Base-by-base conservation (phyloP, 2,329 filamentous ascomycete species). In the Davidsoniella australis region DNA sequence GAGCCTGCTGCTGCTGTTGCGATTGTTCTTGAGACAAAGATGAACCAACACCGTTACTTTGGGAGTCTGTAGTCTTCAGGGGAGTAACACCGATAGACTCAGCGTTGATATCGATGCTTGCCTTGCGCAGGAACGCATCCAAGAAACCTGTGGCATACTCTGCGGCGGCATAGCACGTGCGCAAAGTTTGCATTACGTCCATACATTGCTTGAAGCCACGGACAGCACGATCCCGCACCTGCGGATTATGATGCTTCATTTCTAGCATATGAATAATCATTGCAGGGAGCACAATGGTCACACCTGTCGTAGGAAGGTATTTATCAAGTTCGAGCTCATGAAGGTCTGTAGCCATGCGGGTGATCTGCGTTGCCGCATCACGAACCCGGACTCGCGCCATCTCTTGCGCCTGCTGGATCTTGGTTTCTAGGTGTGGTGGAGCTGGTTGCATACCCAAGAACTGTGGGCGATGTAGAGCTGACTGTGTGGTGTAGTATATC, bases 101-200 rank as follows among this genome's bases (percentile, higher is more conserved):
- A 12, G 56, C 56, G 46, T 65, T 74, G 38, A 86, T 69, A 50
- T 84, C 78, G 54, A 91, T 87, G 50, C 84, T 79, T 7, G 85
- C 85, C 66, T 94, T 93, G 54, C 84, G 80, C 54, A 94, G 82
- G 1, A 87, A 86, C 1, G 87, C 86, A 61, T 94, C 85, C n/a
- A 95, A 72, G 67, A 95, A 95, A 2, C 85, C 85, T 1, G 85
- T 89, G n/a, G 86, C 87, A 58, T 91, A 94, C 63, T 95, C 88
- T n/a, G 89, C 89, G 0, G 88, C 87, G 0, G 87, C 80, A 59
- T 96, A 95, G 26, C 87, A 85, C 59, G 94, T 86, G 37, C 87
- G 78, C 16, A 96, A 72, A 55, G 81, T 82, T 61, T 87, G 80
- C 70, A 95, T 83, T 52, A 94, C 86, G 43, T 80, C 76, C 85